A percentile compares a stretch with the other conserved stretches of the same genome.
Conservation (phyloP, 176 grass and related monocot genomes). For the Zea luxurians region DNA sequence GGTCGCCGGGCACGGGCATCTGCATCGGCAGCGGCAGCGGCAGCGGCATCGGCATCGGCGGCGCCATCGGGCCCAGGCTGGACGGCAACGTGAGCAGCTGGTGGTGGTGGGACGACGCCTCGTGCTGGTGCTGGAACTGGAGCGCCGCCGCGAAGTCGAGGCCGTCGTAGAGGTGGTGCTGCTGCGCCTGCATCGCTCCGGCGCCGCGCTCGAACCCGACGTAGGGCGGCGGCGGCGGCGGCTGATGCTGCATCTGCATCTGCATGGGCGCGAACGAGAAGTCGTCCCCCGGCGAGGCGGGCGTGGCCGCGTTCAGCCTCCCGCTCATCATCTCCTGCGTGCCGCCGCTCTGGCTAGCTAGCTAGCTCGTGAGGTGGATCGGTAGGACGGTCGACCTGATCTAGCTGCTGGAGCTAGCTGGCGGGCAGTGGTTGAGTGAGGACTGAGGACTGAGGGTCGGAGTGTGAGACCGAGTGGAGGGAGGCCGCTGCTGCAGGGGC, state of each 20-base stretch:
- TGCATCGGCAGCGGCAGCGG: constrained; percentile 42
- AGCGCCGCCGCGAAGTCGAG: constrained; percentile 43
- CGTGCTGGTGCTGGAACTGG: constrained; percentile 47
- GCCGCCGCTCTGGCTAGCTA: background rate
- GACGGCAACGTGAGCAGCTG: constrained; percentile 47
- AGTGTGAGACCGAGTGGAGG: constrained; percentile 7
- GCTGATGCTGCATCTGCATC: background rate
- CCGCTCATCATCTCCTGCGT: constrained; percentile 40
- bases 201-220: constrained; percentile 41
- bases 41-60: constrained; percentile 45
- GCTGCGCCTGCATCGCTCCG: constrained; percentile 37
- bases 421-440: background rate
- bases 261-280: constrained; percentile 52
- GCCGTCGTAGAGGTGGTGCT: constrained; percentile 40
- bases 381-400: constrained; percentile 13
- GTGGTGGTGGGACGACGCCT: background rate
- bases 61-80: constrained; percentile 32
- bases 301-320: constrained; percentile 40
- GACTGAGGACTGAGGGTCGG: background rate
- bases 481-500: constrained; percentile 14
- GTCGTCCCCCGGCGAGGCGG: constrained; percentile 11
- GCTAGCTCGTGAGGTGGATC: background rate
- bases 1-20: constrained; percentile 21
- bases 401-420: background rate
- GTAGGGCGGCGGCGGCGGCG: constrained; percentile 11